Conservation (phyloP, 352 stramenopile genomes). For the Blastocystis sp. region DNA sequence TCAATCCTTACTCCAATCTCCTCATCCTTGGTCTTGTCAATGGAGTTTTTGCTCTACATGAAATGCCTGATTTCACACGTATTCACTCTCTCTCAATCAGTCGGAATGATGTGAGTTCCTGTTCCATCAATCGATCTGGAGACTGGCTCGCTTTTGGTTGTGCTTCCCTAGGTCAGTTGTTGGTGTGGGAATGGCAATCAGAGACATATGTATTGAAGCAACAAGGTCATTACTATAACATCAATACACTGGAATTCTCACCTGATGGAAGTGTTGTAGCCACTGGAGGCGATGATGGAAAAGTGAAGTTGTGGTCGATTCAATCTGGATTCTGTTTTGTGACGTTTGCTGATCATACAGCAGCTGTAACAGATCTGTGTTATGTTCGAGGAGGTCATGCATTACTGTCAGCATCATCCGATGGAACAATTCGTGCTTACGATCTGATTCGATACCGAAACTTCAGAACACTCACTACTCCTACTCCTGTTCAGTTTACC, state of each 20-base stretch:
- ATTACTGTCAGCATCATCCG: conserved; percentile 88
- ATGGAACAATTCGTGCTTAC: conserved; percentile 93
- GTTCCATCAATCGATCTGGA: conserved; percentile 85
- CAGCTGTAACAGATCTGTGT: conserved; percentile 86
- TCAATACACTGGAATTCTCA: conserved; percentile 91
- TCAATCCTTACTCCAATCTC: conserved; percentile 76
- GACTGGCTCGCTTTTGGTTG: conserved; percentile 96
- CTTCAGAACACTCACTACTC: conserved; percentile 92
- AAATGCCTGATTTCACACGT: conserved; percentile 85
- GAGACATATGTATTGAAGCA: conserved; percentile 99
- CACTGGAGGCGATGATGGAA: conserved; percentile 93
- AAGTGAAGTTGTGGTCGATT: conserved; percentile 96
- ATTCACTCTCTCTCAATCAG: conserved; percentile 81
- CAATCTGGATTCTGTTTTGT: conserved; percentile 96
- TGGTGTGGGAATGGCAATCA: conserved; percentile 97
- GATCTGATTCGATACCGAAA: conserved; percentile 96
- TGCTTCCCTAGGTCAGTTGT: conserved; percentile 89
- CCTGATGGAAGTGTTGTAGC: conserved; percentile 88
- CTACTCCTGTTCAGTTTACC: conserved; percentile 90
- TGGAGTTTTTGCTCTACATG: conserved; percentile 94
- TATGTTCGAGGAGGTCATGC: conserved; percentile 79
- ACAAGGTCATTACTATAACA: conserved; percentile 93
- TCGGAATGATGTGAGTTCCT: conserved; percentile 79
- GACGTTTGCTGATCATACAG: conserved; percentile 92
- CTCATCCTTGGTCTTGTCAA: conserved; percentile 89